phyloP scores from a whole-genome alignment of 2,329 filamentous ascomycete genomes.

The Aspergillus luchuensis region DNA sequence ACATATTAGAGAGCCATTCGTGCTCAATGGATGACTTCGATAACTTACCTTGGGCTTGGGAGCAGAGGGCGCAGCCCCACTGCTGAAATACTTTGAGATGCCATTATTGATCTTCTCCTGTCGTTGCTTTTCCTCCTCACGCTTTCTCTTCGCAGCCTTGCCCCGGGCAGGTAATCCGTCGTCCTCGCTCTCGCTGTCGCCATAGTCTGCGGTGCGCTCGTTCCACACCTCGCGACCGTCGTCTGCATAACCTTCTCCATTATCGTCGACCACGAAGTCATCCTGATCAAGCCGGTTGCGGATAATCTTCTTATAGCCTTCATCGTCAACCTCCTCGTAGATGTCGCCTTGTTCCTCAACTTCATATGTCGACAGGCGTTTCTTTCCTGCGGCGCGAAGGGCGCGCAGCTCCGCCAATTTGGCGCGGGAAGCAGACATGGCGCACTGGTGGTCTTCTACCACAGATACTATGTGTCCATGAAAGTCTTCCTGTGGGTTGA shows the following conservation, averaged over 20 bases:
- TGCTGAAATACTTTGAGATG: constrained; percentile 93
- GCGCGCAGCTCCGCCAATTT: constrained; percentile 73
- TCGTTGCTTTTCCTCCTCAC: constrained; percentile 82
- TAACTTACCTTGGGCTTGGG: constrained; percentile 76
- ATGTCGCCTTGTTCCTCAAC: constrained; percentile 80
- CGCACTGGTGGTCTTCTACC: constrained; percentile 4
- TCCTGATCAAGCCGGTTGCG: constrained; percentile 85
- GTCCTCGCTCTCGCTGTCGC: constrained; percentile 73
- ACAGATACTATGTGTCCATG: constrained; percentile 8
- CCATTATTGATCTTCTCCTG: constrained; percentile 85
- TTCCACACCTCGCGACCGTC: constrained; percentile 95
- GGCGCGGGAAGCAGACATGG: constrained; percentile 39
- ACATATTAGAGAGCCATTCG: constrained; percentile 22
- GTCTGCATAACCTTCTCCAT: constrained; percentile 94
- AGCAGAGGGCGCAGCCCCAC: constrained; percentile 62
- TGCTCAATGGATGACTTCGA: background rate
- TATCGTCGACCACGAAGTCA: constrained; percentile 98
- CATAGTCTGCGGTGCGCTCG: constrained; percentile 58
- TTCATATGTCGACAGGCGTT: constrained; percentile 82
- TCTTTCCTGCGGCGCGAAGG: constrained; percentile 86
- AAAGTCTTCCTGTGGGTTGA: background rate
- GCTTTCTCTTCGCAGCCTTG: constrained; percentile 76
- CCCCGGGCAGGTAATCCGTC: constrained; percentile 67
- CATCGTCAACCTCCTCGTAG: constrained; percentile 96
- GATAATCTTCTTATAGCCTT: constrained; percentile 95